These are phyloP conservation scores for Paracoccidioides lutzii DNA, from an alignment of 2,329 filamentous ascomycete species.

Conservation along the genomic window DNA sequence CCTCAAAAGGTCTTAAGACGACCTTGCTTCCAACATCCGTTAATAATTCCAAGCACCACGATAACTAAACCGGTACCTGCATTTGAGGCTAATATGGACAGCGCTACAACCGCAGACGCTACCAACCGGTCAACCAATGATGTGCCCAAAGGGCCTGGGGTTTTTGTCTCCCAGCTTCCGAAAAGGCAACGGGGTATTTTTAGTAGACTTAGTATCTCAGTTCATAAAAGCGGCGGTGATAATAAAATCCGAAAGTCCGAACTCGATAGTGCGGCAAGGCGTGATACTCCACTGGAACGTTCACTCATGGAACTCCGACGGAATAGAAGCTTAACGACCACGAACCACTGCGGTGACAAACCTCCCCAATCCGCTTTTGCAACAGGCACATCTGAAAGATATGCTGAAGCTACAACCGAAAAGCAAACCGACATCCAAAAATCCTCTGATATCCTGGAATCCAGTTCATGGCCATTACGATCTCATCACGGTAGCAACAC, in stretches of 20 bases:
- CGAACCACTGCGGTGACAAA: background rate
- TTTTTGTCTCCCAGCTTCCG: slow-evolving; percentile 20
- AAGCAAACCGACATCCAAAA: background rate
- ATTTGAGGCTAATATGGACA: background rate
- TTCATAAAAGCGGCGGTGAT: slow-evolving; percentile 15
- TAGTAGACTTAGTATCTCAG: slow-evolving; percentile 18
- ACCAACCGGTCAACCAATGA: slow-evolving; percentile 36
- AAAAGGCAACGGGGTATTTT: slow-evolving; percentile 20
- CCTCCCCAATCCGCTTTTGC: slow-evolving; percentile 11
- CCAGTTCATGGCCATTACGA: slow-evolving; percentile 17
- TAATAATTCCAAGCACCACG: background rate
- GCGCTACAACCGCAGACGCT: slow-evolving; percentile 12
- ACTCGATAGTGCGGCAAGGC: slow-evolving; percentile 46
- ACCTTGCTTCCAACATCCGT: slow-evolving; percentile 4
- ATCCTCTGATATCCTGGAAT: slow-evolving; percentile 6
- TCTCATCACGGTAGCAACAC: slow-evolving; percentile 1
- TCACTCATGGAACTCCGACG: slow-evolving; percentile 37
- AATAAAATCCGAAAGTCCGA: slow-evolving; percentile 42
- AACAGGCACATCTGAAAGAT: slow-evolving; percentile 19
- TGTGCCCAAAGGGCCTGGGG: slow-evolving; percentile 27
- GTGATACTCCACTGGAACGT: slow-evolving; percentile 51
- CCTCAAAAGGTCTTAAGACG: slow-evolving; percentile 17
- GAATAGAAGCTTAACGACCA: slow-evolving; percentile 15
- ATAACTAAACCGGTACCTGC: background rate
- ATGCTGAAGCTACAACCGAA: background rate